Percentiles rank a stretch among this genome's conserved stretches.
Conservation (phyloP, 2,329 filamentous ascomycete genomes). For the Xylaria digitata region DNA sequence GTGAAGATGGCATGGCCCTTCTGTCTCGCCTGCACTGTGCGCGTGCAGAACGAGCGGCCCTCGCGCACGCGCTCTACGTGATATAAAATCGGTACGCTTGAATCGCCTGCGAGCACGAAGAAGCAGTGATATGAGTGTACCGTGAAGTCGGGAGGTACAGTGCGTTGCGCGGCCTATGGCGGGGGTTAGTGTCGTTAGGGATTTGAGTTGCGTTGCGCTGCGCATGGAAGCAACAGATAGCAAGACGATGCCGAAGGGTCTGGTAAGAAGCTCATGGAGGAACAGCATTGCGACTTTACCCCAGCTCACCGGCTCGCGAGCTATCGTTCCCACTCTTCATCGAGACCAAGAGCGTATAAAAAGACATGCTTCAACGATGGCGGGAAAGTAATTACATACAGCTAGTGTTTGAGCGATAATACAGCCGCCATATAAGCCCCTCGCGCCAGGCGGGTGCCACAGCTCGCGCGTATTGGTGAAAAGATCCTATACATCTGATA, state of each 20-base stretch:
- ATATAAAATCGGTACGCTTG: conserved; percentile 87
- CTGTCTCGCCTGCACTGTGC: conserved; percentile 96
- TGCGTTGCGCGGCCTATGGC: conserved; percentile 80
- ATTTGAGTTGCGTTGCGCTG: too few species aligned
- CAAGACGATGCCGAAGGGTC: background rate
- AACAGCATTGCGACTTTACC: background rate
- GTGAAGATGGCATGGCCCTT: conserved; percentile 92
- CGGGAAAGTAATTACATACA: conserved; percentile 40
- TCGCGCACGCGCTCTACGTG: conserved; percentile 95
- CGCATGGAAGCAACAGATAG: background rate
- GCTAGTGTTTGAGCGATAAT: conserved; percentile 81
- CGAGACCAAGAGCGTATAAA: background rate
- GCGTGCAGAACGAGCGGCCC: conserved; percentile 87
- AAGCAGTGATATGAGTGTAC: conserved; percentile 99
- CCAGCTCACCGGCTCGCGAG: background rate
- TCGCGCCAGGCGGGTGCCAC: conserved; percentile 91
- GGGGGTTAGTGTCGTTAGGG: conserved; percentile 16
- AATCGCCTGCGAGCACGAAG: conserved; percentile 91
- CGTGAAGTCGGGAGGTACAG: conserved; percentile 81
- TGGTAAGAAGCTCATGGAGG: background rate
- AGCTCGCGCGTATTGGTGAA: conserved; percentile 94
- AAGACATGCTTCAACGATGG: background rate
- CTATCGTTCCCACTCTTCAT: background rate
- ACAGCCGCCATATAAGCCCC: conserved; percentile 92
- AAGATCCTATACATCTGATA: conserved; percentile 70